These are phyloP conservation scores for Omphalotus olearius DNA, from an alignment of 1,284 basidiomycete species.

Conservation along the genomic window DNA sequence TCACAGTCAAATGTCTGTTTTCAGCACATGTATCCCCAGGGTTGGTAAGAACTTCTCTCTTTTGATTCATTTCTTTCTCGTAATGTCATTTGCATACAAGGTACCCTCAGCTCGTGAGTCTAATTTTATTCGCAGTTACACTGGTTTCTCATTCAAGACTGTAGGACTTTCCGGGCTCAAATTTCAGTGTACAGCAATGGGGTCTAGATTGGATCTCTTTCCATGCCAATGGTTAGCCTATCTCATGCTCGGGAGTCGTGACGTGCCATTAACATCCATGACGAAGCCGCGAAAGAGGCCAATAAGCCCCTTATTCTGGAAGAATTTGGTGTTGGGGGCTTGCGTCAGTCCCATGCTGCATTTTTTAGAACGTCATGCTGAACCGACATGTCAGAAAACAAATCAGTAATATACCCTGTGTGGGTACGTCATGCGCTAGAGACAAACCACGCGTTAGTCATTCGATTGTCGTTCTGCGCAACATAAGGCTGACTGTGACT, in stretches of 20 bases:
- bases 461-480: neutral
- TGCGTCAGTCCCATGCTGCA: conserved; percentile 26
- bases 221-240: conserved; percentile 36
- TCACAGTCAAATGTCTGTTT: conserved; percentile 1
- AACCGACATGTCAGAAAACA: conserved; percentile 34
- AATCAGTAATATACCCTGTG: conserved; percentile 42
- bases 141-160: neutral
- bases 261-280: neutral
- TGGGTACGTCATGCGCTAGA: conserved; percentile 48
- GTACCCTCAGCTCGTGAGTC: conserved; percentile 31
- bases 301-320: conserved; percentile 52
- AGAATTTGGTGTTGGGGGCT: conserved; percentile 46
- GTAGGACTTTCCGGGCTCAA: conserved; percentile 45
- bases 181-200: conserved; percentile 46
- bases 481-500: neutral
- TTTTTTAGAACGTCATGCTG: neutral
- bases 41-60: conserved; percentile 31
- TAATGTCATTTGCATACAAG: conserved; percentile 16
- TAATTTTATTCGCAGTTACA: neutral
- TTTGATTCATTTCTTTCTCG: neutral
- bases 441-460: conserved; percentile 45
- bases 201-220: conserved; percentile 50
- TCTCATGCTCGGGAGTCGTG: neutral
- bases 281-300: conserved; percentile 41
- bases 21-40: conserved; percentile 51